phyloP scores from a whole-genome alignment of 306 rosid species.

The Dryas alaskensis region DNA sequence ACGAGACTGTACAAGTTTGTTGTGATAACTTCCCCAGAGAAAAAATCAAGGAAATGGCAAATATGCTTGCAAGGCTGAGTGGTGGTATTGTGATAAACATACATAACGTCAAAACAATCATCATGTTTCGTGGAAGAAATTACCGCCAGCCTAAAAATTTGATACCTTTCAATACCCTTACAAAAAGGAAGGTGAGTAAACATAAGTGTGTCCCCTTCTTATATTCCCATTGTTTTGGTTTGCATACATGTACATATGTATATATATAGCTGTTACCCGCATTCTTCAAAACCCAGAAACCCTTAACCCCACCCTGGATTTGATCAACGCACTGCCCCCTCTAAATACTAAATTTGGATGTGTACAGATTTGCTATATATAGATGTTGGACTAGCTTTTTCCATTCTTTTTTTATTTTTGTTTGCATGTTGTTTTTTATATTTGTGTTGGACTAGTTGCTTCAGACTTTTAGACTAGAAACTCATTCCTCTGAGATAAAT shows the following conservation, averaged over 20 bases:
- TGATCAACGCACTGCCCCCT: not conserved
- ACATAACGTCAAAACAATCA: slow-evolving; percentile 88
- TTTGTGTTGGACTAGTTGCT: not conserved
- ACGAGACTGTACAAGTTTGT: slow-evolving; percentile 95
- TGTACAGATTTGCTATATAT: slow-evolving; percentile 10
- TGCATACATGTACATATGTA: not conserved
- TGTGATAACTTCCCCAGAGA: slow-evolving; percentile 98
- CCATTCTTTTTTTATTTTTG: no score
- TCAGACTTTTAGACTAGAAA: not conserved
- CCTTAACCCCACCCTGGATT: not conserved
- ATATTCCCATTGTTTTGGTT: not conserved
- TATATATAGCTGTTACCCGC: not conserved
- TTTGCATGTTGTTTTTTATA: no score
- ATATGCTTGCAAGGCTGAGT: slow-evolving; percentile 92
- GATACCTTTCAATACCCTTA: slow-evolving; percentile 96
- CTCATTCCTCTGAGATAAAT: not conserved
- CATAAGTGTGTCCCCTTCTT: slow-evolving; percentile 17
- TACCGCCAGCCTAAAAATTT: slow-evolving; percentile 94
- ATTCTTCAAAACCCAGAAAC: not conserved
- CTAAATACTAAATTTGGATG: not conserved
- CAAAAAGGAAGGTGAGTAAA: slow-evolving; percentile 86
- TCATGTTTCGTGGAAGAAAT: slow-evolving; percentile 96
- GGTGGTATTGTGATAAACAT: slow-evolving; percentile 87
- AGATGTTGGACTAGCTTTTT: not conserved
- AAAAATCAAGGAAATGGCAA: slow-evolving; percentile 93